Conservation (phyloP, 2,329 filamentous ascomycete species). For the Dichotomopilus funicola region DNA sequence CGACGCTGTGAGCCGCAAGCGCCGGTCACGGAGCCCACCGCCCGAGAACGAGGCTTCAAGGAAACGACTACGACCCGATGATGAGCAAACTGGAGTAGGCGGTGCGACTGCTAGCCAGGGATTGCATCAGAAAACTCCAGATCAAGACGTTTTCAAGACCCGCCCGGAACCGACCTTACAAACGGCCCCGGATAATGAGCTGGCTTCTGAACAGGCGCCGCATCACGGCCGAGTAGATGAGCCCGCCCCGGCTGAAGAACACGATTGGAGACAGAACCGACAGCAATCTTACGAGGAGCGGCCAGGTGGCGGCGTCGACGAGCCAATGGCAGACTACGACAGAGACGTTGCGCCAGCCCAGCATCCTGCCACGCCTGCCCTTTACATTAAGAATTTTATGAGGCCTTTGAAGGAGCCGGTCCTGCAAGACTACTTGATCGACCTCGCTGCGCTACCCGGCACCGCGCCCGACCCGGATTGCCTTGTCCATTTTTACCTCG, state of each 20-base stretch:
- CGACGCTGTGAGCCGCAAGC: conserved; percentile 22
- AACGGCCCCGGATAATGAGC: neutral
- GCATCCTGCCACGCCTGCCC: conserved; percentile 65
- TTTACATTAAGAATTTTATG: conserved; percentile 90
- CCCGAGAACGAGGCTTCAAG: conserved; percentile 19
- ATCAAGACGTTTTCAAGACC: neutral
- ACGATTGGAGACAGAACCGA: neutral
- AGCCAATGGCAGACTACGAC: conserved; percentile 10
- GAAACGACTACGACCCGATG: conserved; percentile 20
- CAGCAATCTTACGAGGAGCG: neutral
- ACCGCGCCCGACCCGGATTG: conserved; percentile 45
- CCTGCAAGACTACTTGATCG: conserved; percentile 62
- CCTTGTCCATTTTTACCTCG: conserved; percentile 68
- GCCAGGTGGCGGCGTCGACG: neutral
- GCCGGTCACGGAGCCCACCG: conserved; percentile 23
- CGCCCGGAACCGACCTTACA: neutral
- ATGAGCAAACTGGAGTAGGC: conserved; percentile 5
- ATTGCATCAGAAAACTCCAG: too few relatives aligned
- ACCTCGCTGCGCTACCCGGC: conserved; percentile 57
- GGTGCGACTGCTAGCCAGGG: neutral
- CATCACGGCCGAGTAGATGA: neutral
- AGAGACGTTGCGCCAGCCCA: conserved; percentile 46
- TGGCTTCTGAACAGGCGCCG: neutral
- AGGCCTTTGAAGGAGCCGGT: conserved; percentile 66
- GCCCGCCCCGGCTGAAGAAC: neutral